Evolutionary conservation across 2,329 filamentous ascomycete genomes (phyloP).

Genomic region (Cladosporium halotolerans): DNA sequence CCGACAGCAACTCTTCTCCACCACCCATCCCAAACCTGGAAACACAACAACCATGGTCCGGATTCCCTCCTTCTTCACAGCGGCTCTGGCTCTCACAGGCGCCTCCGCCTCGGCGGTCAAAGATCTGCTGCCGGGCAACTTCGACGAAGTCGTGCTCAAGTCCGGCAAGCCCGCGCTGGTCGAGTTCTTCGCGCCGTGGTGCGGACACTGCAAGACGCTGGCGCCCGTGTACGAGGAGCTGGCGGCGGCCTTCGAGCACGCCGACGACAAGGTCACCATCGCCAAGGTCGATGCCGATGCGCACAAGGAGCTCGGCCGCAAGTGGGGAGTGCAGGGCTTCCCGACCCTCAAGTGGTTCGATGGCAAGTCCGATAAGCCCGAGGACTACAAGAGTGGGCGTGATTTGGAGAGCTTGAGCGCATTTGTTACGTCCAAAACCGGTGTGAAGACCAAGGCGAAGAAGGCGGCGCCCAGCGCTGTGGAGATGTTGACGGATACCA

Average conservation of each 20-base stretch:
- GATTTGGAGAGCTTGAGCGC: slow-evolving; percentile 77
- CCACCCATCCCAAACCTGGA: neutral
- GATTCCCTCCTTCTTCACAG: slow-evolving; percentile 29
- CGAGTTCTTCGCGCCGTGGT: slow-evolving; percentile 98
- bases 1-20: no score
- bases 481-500: slow-evolving; percentile 69
- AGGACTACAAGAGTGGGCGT: slow-evolving; percentile 79
- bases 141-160: slow-evolving; percentile 81
- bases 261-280: slow-evolving; percentile 72
- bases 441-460: slow-evolving; percentile 68
- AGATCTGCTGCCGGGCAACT: slow-evolving; percentile 84
- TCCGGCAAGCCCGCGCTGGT: slow-evolving; percentile 93
- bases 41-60: slow-evolving; percentile 4
- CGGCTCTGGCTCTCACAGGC: slow-evolving; percentile 40
- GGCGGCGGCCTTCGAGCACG: slow-evolving; percentile 64
- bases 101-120: slow-evolving; percentile 71
- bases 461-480: slow-evolving; percentile 68
- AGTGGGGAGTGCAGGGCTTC: slow-evolving; percentile 87
- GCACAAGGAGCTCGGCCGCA: slow-evolving; percentile 75
- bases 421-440: slow-evolving; percentile 84
- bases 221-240: slow-evolving; percentile 94
- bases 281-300: slow-evolving; percentile 95
- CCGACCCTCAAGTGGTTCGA: slow-evolving; percentile 98
- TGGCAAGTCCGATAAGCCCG: slow-evolving; percentile 79
- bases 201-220: slow-evolving; percentile 97